Evolutionary conservation across 768 basidiomycete species (phyloP).

Genomic region (Macrolepiota fuliginosa): DNA sequence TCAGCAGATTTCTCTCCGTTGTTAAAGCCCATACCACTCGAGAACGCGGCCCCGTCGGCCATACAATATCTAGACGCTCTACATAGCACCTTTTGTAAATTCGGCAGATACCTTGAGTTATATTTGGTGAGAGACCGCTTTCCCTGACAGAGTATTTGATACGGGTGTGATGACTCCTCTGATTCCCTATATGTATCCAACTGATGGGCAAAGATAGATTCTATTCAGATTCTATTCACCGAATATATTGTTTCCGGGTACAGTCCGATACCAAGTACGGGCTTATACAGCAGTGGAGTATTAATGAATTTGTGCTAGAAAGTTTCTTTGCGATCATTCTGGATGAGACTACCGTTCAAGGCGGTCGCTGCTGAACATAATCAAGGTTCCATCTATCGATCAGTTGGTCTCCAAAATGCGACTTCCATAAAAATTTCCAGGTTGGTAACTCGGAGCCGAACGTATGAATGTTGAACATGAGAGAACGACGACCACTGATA

Average conservation of each 20-base stretch:
- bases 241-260: no score
- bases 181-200: not conserved
- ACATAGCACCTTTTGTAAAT: not conserved
- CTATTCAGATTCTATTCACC: no score
- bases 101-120: not conserved
- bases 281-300: no score
- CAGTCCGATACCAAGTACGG: no score
- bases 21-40: no score
- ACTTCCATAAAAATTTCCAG: not conserved
- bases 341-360: not conserved
- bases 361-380: not conserved
- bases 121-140: not conserved
- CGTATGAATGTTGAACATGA: no score
- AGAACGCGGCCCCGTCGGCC: no score
- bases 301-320: no score
- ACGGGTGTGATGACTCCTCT: not conserved
- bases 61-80: not conserved
- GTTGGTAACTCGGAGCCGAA: no score
- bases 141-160: not conserved
- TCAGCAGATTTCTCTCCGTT: no score
- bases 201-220: not conserved
- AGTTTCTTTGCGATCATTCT: not conserved
- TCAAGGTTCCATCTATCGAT: not conserved
- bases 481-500: not conserved
- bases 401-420: not conserved